These are phyloP conservation scores for Senna siamea DNA, from an alignment of 306 rosid genomes.

Conservation along the genomic window DNA sequence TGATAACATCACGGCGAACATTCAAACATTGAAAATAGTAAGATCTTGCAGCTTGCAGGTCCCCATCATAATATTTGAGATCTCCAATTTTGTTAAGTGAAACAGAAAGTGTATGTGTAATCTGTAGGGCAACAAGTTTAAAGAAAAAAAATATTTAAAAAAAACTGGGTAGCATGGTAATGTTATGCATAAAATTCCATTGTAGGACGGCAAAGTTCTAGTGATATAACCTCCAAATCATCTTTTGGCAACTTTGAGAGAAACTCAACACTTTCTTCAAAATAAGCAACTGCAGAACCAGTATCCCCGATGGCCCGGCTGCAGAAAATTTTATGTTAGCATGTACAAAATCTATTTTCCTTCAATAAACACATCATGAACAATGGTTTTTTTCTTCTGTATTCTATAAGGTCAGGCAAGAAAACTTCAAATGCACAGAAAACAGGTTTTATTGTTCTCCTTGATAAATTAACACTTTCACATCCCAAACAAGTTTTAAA, in stretches of 20 bases:
- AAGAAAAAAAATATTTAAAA: not conserved
- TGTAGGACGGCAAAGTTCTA: not conserved
- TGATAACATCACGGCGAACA: conserved; percentile 80
- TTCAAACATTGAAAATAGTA: conserved; percentile 75
- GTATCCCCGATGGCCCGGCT: conserved; percentile 92
- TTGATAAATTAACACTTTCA: too few relatives aligned
- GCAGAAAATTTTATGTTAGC: conserved; percentile 40
- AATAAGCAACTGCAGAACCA: conserved; percentile 70
- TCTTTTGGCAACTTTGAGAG: conserved; percentile 81
- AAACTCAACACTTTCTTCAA: conserved; percentile 88
- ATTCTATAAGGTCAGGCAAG: not conserved
- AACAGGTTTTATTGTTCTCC: not conserved
- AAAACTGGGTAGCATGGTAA: not conserved
- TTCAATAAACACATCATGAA: conserved; percentile 29
- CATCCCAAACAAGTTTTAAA: too few relatives aligned
- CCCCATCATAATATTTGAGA: conserved; percentile 91
- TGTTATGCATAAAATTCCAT: conserved; percentile 27
- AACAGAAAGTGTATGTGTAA: conserved; percentile 89
- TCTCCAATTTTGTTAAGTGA: conserved; percentile 98
- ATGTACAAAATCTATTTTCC: conserved; percentile 17
- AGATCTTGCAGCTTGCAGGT: conserved; percentile 80
- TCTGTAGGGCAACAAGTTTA: conserved; percentile 46
- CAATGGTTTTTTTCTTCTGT: conserved; percentile 2
- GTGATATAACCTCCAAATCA: conserved; percentile 72
- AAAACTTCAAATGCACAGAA: not conserved